A percentile compares a stretch with the other conserved stretches of the same genome.
Conservation (phyloP, 1,284 basidiomycete species). For the Ganoderma multipileum region DNA sequence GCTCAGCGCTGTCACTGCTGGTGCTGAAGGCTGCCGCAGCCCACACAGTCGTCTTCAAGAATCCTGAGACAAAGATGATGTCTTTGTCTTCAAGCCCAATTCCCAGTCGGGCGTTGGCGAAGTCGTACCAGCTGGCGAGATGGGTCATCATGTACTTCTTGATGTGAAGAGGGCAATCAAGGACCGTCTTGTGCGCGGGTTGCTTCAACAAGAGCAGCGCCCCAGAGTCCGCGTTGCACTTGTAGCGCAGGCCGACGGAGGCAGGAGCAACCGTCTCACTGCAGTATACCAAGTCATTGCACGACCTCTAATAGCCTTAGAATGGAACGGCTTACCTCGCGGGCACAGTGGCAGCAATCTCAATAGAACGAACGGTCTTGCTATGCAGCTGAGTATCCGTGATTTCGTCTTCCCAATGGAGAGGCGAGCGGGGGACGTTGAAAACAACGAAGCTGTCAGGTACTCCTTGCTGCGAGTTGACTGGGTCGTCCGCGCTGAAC, state of each 20-base stretch:
- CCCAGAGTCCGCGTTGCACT: constrained; percentile 12
- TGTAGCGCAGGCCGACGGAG: constrained; percentile 6
- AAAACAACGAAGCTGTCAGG: constrained; percentile 10
- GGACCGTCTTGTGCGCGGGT: constrained; percentile 1
- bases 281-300: too few relatives aligned
- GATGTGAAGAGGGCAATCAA: constrained; percentile 7
- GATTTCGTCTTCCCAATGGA: constrained; percentile 6
- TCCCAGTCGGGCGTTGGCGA: constrained; percentile 1
- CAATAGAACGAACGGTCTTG: constrained; percentile 8
- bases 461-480: constrained; percentile 3
- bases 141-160: constrained; percentile 8
- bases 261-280: background rate
- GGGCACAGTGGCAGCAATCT: background rate
- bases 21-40: constrained; percentile 16
- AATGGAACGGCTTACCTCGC: background rate
- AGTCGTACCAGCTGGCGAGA: constrained; percentile 12
- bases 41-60: constrained; percentile 28
- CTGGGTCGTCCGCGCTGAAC: background rate
- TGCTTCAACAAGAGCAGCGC: constrained; percentile 17
- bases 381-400: constrained; percentile 15
- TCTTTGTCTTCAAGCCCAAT: constrained; percentile 20
- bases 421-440: background rate
- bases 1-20: background rate
- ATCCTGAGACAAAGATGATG: constrained; percentile 28
- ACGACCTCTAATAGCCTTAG: too few relatives aligned